Conservation (phyloP, 768 basidiomycete species). For the Suillus variegatus region DNA sequence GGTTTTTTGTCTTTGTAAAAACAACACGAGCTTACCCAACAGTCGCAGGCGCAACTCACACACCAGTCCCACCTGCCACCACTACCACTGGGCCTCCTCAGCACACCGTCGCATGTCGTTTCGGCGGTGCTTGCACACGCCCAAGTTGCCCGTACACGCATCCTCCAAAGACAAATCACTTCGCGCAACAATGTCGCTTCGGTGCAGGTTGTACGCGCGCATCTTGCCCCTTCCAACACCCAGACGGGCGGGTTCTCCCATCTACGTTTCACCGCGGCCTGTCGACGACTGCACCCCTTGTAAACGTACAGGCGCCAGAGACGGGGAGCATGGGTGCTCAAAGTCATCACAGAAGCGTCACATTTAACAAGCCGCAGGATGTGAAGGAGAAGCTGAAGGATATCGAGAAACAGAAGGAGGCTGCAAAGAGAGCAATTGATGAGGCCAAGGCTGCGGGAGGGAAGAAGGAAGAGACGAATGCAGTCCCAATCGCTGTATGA, state of each 20-base stretch:
- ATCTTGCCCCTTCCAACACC: slow-evolving; percentile 90
- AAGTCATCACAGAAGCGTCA: slow-evolving; percentile 70
- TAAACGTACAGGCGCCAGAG: slow-evolving; percentile 62
- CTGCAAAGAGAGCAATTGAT: slow-evolving; percentile 66
- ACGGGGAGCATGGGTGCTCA: slow-evolving; percentile 63
- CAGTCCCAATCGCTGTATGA: slow-evolving; percentile 41
- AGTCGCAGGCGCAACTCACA: slow-evolving; percentile 39
- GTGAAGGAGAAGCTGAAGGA: slow-evolving; percentile 46
- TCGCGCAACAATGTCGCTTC: slow-evolving; percentile 71
- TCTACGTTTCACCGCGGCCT: slow-evolving; percentile 80
- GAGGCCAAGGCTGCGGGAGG: slow-evolving; percentile 62
- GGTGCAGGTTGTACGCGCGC: slow-evolving; percentile 84
- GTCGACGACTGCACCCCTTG: slow-evolving; percentile 57
- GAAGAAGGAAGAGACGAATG: slow-evolving; percentile 62
- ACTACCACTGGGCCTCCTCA: slow-evolving; percentile 18
- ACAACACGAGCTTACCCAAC: slow-evolving; percentile 16
- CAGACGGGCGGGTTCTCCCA: slow-evolving; percentile 80
- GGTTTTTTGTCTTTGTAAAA: slow-evolving; percentile 3
- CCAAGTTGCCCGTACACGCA: slow-evolving; percentile 70
- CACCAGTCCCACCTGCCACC: slow-evolving; percentile 34
- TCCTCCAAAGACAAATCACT: slow-evolving; percentile 48
- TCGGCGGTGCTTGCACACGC: slow-evolving; percentile 70
- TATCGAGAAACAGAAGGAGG: slow-evolving; percentile 53
- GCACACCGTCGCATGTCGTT: slow-evolving; percentile 56
- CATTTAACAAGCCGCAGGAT: slow-evolving; percentile 55